Evolutionary conservation across 306 rosid genomes (phyloP).

Genomic region (Vigna nakashimae): DNA sequence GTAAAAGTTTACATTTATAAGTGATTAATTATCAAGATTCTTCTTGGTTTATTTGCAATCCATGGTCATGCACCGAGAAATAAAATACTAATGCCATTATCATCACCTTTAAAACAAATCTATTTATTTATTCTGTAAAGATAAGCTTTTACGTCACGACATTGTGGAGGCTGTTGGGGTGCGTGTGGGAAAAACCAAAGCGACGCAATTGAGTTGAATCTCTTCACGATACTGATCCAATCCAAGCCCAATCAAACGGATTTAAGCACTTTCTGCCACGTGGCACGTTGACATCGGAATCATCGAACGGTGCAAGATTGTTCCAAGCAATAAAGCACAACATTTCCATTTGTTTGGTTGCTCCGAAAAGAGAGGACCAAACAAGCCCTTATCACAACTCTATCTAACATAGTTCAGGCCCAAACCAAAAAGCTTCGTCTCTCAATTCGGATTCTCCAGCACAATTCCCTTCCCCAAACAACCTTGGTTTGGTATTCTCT

Average conservation of each 20-base stretch:
- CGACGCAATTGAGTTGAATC: not conserved
- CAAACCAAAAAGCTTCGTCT: constrained; percentile 30
- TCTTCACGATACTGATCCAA: constrained; percentile 8
- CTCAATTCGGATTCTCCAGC: constrained; percentile 48
- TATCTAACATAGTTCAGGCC: constrained; percentile 37
- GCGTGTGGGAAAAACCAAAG: constrained; percentile 1
- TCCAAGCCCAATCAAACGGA: not conserved
- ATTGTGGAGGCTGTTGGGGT: not conserved
- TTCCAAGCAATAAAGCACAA: constrained; percentile 1
- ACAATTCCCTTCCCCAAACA: constrained; percentile 38
- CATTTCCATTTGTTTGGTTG: constrained; percentile 51
- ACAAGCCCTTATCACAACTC: constrained; percentile 66
- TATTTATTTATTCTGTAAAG: not conserved
- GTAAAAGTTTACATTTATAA: not conserved
- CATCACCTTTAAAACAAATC: not conserved
- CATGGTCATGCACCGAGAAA: not conserved
- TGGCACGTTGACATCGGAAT: constrained; percentile 25
- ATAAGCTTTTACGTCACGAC: constrained; percentile 7
- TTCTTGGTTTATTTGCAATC: not conserved
- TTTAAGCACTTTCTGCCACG: not conserved
- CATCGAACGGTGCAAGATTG: constrained; percentile 39
- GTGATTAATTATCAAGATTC: not conserved
- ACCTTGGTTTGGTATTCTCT: constrained; percentile 56
- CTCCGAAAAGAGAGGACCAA: constrained; percentile 65
- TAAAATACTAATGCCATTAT: not conserved